These are phyloP conservation scores for Hypoxylon rubiginosum DNA, from an alignment of 2,329 filamentous ascomycete genomes.

Conservation along the genomic window DNA sequence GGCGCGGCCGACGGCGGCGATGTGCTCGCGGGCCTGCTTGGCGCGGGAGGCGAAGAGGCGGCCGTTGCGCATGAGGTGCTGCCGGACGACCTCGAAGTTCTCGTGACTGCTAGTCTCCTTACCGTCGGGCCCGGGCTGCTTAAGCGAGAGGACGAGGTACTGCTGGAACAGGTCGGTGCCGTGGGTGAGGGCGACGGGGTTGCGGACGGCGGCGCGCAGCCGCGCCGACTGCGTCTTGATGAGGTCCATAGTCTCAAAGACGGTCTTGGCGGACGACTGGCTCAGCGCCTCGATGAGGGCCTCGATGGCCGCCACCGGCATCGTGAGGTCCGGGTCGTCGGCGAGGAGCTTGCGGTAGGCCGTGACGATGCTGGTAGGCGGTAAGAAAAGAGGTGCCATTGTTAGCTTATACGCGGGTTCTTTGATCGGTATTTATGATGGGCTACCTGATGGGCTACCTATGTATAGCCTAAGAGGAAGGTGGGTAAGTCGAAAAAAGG, in stretches of 20 bases:
- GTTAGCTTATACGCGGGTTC: not conserved
- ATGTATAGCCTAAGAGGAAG: too few relatives aligned
- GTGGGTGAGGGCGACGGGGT: constrained; percentile 91
- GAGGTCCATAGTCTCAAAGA: constrained; percentile 92
- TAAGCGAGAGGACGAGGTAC: constrained; percentile 84
- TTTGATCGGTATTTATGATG: too few relatives aligned
- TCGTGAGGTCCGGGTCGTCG: constrained; percentile 86
- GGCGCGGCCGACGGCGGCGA: constrained; percentile 77
- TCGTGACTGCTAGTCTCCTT: constrained; percentile 54
- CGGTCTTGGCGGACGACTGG: constrained; percentile 83
- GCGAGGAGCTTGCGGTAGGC: constrained; percentile 68
- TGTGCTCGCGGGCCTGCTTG: constrained; percentile 85
- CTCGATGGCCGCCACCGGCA: constrained; percentile 95
- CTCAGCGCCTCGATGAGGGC: constrained; percentile 89
- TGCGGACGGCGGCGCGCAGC: constrained; percentile 83
- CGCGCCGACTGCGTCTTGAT: constrained; percentile 81
- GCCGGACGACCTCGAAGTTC: constrained; percentile 85
- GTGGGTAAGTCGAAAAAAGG: not conserved
- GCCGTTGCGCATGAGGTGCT: constrained; percentile 87
- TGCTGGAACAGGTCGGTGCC: constrained; percentile 96
- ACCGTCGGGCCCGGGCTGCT: constrained; percentile 61
- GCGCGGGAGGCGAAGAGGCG: constrained; percentile 88
- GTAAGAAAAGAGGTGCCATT: not conserved
- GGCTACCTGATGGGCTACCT: constrained; percentile 17
- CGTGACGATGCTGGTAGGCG: constrained; percentile 66